These are phyloP conservation scores for Thalassiosira profunda DNA, from an alignment of 108 stramenopile genomes.

Conservation along the genomic window DNA sequence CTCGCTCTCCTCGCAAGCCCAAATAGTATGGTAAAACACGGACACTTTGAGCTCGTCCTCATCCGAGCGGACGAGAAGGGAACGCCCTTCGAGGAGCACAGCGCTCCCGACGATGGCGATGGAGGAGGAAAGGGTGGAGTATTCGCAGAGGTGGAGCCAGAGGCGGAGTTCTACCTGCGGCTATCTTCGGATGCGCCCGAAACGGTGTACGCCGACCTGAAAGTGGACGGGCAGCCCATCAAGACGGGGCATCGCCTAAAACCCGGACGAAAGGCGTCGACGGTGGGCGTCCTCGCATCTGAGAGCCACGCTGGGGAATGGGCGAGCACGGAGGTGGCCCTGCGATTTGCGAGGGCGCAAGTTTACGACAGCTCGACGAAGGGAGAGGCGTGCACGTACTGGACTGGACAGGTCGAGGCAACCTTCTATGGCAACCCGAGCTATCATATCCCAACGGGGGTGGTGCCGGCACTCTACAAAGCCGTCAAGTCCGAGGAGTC, in stretches of 20 bases:
- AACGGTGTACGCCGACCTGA: constrained; percentile 3
- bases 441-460: neutral
- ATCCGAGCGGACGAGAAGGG: too few species aligned
- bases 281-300: neutral
- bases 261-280: neutral
- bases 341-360: neutral
- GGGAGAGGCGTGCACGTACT: neutral
- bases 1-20: too few species aligned
- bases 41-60: too few species aligned
- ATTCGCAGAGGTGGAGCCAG: constrained; percentile 5
- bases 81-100: constrained; percentile 5
- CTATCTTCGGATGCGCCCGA: constrained; percentile 9
- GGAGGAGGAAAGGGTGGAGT: neutral
- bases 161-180: constrained; percentile 8
- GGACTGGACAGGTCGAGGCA: constrained; percentile 10
- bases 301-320: neutral
- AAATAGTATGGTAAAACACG: too few species aligned
- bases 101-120: too few species aligned
- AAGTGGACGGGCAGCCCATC: neutral
- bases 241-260: neutral
- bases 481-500: too few species aligned
- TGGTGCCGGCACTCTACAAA: too few species aligned
- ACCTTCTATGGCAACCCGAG: constrained; percentile 6
- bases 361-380: neutral
- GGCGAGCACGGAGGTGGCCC: neutral